Conservation (phyloP, 2,329 filamentous ascomycete genomes). For the Ophiostoma montium region DNA sequence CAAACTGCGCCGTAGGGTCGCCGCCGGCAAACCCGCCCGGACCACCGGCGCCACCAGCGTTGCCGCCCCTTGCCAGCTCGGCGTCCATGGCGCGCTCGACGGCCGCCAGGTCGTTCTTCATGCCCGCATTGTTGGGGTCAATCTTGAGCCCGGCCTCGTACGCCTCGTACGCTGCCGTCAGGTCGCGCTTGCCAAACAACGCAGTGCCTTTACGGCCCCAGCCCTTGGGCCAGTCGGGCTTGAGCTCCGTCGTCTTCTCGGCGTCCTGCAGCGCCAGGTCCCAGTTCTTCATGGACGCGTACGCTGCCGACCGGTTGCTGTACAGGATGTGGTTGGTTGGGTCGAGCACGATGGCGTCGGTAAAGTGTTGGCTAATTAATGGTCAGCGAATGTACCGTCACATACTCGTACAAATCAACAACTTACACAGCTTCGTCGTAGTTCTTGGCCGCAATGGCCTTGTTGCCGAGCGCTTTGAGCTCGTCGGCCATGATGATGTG, state of each 20-base stretch:
- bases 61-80: slow-evolving; percentile 27
- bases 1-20: slow-evolving; percentile 31
- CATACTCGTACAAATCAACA: too few relatives aligned
- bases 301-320: slow-evolving; percentile 82
- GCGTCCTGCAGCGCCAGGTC: slow-evolving; percentile 76
- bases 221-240: slow-evolving; percentile 96
- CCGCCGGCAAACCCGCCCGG: slow-evolving; percentile 25
- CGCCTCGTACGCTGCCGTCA: slow-evolving; percentile 73
- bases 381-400: too few relatives aligned
- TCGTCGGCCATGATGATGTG: slow-evolving; percentile 46
- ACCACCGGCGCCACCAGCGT: slow-evolving; percentile 2
- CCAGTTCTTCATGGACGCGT: slow-evolving; percentile 85
- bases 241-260: slow-evolving; percentile 82
- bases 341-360: slow-evolving; percentile 79
- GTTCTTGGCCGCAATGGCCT: slow-evolving; percentile 95
- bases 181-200: slow-evolving; percentile 73
- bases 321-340: slow-evolving; percentile 91
- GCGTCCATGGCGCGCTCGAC: slow-evolving; percentile 80
- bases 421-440: slow-evolving; percentile 90
- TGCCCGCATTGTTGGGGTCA: slow-evolving; percentile 80
- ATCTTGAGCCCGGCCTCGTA: slow-evolving; percentile 92
- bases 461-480: slow-evolving; percentile 96
- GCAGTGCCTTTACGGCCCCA: slow-evolving; percentile 90
- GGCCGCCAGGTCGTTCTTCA: slow-evolving; percentile 73
- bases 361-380: slow-evolving; percentile 67